These are phyloP conservation scores for Claviceps fusiformis DNA, from an alignment of 2,329 filamentous ascomycete genomes.

Conservation along the genomic window DNA sequence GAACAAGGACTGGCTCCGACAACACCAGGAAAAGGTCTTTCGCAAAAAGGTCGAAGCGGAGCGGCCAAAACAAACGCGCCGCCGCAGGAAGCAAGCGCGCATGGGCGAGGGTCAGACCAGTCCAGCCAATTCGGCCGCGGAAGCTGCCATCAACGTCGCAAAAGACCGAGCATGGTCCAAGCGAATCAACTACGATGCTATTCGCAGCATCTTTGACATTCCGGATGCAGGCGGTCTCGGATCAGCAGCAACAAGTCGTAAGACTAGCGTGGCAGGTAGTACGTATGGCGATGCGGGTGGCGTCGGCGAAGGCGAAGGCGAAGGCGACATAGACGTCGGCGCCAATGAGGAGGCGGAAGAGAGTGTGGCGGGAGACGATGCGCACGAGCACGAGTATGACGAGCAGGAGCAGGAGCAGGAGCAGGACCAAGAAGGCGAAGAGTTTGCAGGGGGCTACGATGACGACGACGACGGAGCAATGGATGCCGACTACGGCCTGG, in stretches of 20 bases:
- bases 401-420: constrained; percentile 20
- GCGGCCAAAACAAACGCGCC: constrained; percentile 43
- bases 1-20: constrained; percentile 85
- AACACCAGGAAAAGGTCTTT: constrained; percentile 72
- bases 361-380: constrained; percentile 22
- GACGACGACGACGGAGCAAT: constrained; percentile 24
- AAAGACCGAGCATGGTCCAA: constrained; percentile 57
- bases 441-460: constrained; percentile 21
- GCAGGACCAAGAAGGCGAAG: constrained; percentile 17
- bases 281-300: constrained; percentile 22
- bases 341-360: constrained; percentile 21
- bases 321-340: constrained; percentile 10
- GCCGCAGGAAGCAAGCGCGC: constrained; percentile 39
- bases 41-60: constrained; percentile 51
- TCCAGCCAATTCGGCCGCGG: constrained; percentile 53
- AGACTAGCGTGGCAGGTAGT: constrained; percentile 24
- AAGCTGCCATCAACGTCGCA: constrained; percentile 55
- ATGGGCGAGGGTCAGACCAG: constrained; percentile 53
- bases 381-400: constrained; percentile 16
- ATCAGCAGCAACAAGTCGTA: constrained; percentile 35
- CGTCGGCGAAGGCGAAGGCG: constrained; percentile 12
- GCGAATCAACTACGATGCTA: constrained; percentile 60
- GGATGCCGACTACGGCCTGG: constrained; percentile 18
- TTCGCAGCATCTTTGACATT: constrained; percentile 42
- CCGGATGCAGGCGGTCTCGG: constrained; percentile 31